These are phyloP conservation scores for Cornus florida DNA, from an alignment of 148 eudicot genomes.

Conservation along the genomic window DNA sequence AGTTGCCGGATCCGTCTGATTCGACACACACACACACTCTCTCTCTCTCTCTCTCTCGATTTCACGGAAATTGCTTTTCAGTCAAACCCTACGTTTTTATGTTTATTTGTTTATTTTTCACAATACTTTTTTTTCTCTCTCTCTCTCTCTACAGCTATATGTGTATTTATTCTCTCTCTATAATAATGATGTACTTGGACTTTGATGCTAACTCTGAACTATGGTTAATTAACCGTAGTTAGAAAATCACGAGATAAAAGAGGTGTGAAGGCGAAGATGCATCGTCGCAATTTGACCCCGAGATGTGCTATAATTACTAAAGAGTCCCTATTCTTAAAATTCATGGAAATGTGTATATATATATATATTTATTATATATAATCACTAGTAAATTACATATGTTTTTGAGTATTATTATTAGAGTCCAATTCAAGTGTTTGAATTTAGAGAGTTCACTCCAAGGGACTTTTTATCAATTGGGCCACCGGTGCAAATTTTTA, in stretches of 20 bases:
- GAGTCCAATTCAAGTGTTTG: too few relatives aligned
- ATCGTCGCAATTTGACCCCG: not conserved
- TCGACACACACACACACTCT: not conserved
- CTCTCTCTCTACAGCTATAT: not conserved
- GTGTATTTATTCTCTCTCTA: not conserved
- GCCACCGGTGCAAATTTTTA: too few relatives aligned
- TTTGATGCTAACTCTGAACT: not conserved
- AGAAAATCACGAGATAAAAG: not conserved
- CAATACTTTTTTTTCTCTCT: not conserved
- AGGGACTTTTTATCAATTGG: too few relatives aligned
- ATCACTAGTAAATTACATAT: too few relatives aligned
- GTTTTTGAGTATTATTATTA: too few relatives aligned
- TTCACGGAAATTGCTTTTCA: constrained; percentile 22
- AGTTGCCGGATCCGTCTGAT: constrained; percentile 25
- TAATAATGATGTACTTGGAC: not conserved
- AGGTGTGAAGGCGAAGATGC: not conserved
- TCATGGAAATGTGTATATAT: not conserved
- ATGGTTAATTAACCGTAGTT: not conserved
- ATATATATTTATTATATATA: too few relatives aligned
- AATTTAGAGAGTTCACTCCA: too few relatives aligned
- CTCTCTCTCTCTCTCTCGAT: constrained; percentile 1
- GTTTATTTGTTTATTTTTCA: not conserved
- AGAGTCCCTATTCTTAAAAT: not conserved
- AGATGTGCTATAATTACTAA: not conserved
- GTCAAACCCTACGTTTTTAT: constrained; percentile 28